These are phyloP conservation scores for Fragaria ananassa DNA, from an alignment of 306 rosid genomes.

Conservation along the genomic window DNA sequence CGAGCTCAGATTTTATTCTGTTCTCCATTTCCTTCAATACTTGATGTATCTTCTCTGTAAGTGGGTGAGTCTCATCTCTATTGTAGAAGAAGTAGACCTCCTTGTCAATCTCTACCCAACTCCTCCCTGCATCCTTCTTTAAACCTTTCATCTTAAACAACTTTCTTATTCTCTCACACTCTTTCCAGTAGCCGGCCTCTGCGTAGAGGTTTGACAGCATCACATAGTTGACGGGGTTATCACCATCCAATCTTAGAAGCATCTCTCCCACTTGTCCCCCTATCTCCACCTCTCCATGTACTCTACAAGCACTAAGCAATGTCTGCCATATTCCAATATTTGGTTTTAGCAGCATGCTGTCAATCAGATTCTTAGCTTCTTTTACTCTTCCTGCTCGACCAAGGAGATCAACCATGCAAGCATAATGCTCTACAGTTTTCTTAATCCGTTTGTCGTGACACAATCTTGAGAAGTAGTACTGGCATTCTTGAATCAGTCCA, in stretches of 20 bases:
- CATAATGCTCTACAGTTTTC: slow-evolving; percentile 56
- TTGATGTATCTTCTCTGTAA: slow-evolving; percentile 43
- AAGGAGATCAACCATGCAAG: slow-evolving; percentile 66
- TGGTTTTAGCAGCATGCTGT: slow-evolving; percentile 55
- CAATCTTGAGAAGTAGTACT: slow-evolving; percentile 47
- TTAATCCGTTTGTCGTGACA: slow-evolving; percentile 22
- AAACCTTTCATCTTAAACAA: slow-evolving; percentile 45
- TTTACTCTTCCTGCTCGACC: slow-evolving; percentile 52
- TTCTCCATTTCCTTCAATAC: slow-evolving; percentile 51
- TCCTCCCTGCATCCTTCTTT: slow-evolving; percentile 58
- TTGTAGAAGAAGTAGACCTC: slow-evolving; percentile 57
- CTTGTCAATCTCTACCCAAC: slow-evolving; percentile 67
- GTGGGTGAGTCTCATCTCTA: slow-evolving; percentile 47
- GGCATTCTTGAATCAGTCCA: slow-evolving; percentile 52
- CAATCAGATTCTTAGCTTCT: slow-evolving; percentile 54
- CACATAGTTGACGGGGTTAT: slow-evolving; percentile 55
- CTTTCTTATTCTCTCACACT: slow-evolving; percentile 49
- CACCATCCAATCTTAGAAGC: slow-evolving; percentile 41
- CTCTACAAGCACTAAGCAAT: slow-evolving; percentile 55
- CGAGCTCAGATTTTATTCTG: slow-evolving; percentile 47
- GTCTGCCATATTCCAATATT: slow-evolving; percentile 64
- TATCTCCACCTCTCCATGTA: slow-evolving; percentile 53
- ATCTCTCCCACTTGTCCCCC: slow-evolving; percentile 52
- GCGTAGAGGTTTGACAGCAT: slow-evolving; percentile 61
- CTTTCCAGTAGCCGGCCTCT: slow-evolving; percentile 59